These are phyloP conservation scores for Royoungia palumana DNA, from an alignment of 768 basidiomycete genomes.

Conservation along the genomic window DNA sequence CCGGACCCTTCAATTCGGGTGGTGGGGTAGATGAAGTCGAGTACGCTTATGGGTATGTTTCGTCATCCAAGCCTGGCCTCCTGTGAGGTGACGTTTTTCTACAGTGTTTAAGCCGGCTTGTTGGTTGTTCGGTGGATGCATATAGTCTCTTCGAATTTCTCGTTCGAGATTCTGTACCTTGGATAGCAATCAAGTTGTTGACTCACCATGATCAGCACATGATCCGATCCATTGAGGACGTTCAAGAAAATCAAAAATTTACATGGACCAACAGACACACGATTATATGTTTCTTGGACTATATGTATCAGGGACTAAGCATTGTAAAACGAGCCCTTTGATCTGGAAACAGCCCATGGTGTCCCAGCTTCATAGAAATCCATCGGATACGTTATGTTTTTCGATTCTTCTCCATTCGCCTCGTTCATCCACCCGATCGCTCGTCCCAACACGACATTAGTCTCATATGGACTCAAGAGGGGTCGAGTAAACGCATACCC, in stretches of 20 bases:
- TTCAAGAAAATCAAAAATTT: not conserved
- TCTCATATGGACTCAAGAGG: constrained; percentile 90
- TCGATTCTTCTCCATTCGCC: constrained; percentile 17
- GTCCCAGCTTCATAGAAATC: constrained; percentile 88
- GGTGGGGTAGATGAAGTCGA: constrained; percentile 90
- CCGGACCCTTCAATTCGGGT: constrained; percentile 71
- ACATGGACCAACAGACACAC: not conserved
- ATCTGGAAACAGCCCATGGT: constrained; percentile 69
- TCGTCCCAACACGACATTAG: constrained; percentile 70
- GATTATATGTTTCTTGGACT: not conserved
- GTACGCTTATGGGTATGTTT: constrained; percentile 76
- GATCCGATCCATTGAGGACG: no score
- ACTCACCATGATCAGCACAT: no score
- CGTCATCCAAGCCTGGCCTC: not conserved
- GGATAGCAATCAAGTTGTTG: no score
- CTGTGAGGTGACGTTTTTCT: constrained; percentile 8
- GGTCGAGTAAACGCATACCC: constrained; percentile 93
- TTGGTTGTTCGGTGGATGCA: not conserved
- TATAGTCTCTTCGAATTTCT: no score
- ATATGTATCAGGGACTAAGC: not conserved
- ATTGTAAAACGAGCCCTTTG: constrained; percentile 46
- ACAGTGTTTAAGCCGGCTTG: constrained; percentile 20
- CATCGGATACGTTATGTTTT: constrained; percentile 73
- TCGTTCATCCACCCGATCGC: constrained; percentile 66
- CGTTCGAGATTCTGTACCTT: no score